phyloP scores from a whole-genome alignment of 805 yeast species.

The Candida tibetensis region DNA sequence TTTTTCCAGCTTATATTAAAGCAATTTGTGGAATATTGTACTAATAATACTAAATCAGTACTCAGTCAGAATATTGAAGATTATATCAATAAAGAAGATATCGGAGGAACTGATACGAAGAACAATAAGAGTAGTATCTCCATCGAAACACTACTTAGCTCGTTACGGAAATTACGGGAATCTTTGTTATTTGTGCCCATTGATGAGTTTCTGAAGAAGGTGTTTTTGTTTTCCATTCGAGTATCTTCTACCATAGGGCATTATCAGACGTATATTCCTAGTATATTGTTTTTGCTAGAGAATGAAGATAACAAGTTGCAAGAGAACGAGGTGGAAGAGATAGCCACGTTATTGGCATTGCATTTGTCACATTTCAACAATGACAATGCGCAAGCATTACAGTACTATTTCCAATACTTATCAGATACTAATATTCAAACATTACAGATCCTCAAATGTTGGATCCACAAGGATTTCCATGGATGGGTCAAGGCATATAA shows the following conservation, averaged over 20 bases:
- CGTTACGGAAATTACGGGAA: conserved; percentile 53
- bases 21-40: conserved; percentile 30
- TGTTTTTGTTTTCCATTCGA: conserved; percentile 47
- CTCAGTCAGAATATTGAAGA: conserved; percentile 11
- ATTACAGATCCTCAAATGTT: conserved; percentile 17
- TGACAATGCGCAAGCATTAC: conserved; percentile 30
- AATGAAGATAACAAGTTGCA: conserved; percentile 17
- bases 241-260: conserved; percentile 46
- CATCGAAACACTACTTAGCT: conserved; percentile 26
- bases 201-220: conserved; percentile 40
- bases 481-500: conserved; percentile 31
- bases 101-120: conserved; percentile 1
- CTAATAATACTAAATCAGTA: conserved; percentile 14
- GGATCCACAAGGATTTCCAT: conserved; percentile 30
- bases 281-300: conserved; percentile 42
- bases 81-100: conserved; percentile 9
- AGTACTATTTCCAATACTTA: conserved; percentile 27
- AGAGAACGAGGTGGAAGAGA: conserved; percentile 34
- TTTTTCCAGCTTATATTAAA: conserved; percentile 38
- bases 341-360: conserved; percentile 41
- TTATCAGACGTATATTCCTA: conserved; percentile 54
- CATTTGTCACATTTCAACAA: conserved; percentile 45
- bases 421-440: neutral
- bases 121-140: conserved; percentile 3
- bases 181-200: conserved; percentile 43